Base-by-base conservation (phyloP, 495 filamentous ascomycete genomes). In the Penicillium pancosmium region DNA sequence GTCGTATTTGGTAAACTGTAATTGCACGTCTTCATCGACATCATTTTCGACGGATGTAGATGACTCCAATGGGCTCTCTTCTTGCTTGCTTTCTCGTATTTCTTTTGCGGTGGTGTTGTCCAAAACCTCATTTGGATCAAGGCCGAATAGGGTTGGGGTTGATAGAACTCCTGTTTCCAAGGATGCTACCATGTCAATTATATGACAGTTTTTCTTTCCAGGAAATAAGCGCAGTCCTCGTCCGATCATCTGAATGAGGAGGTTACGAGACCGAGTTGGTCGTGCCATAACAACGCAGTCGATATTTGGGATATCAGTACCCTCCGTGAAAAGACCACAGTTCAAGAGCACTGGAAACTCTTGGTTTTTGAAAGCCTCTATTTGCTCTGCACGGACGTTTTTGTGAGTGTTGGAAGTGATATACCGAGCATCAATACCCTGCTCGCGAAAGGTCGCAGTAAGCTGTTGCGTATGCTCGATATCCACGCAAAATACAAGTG, bases 201-300 rank as follows among this genome's bases (percentile, higher is more conserved):
- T 79, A 70, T 97, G 94, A 63, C 94, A 99, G 65, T 98, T 84
- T 41, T 86, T 71, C 68, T 99, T 99, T 1, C 82, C 89, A 3
- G 88, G 79, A 66, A 88, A 80, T 33, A 97, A 74, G 35, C 94
- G 86, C 82, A 98, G 88, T 0, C 94, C 94, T 59, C 94, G 86
- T 0, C 94, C 94, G 50, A 99, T 96, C 94, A 99, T 99, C 69
- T 99, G 94, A 5, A 97, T 86, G 3, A 99, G 80, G 8, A 99
- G 79, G 61, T 97, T 97, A 19, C 88, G 85, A 15, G 94, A 98
- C 54, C 86, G 84, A 9, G 94, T 99, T 4, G 94, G 94, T 35
- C 95, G 78, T 6, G 91, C 93, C 41, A 99, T 79, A 12, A 99
- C 68, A 10, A 99, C 82, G 58, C 94, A 98, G 70, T 99, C 94